Conservation (phyloP, 805 yeast species). For the Lipomyces yamadae region DNA sequence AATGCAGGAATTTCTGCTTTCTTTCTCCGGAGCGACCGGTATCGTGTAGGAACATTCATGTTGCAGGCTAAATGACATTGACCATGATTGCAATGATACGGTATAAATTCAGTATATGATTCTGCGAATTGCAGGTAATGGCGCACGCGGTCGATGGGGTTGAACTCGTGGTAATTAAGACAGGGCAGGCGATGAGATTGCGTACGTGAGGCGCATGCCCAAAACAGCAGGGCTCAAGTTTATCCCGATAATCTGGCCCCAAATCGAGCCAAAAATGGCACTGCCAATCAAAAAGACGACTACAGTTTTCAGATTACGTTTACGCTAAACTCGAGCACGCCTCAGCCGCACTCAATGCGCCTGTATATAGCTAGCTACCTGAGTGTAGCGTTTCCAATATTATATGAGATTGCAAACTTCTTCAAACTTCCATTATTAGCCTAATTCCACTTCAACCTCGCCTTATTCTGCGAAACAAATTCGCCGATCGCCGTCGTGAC, state of each 20-base stretch:
- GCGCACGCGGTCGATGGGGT: neutral
- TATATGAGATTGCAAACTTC: neutral
- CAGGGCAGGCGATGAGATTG: no score
- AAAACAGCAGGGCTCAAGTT: no score
- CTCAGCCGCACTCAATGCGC: no score
- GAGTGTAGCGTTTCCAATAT: neutral
- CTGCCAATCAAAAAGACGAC: no score
- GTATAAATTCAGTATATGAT: neutral
- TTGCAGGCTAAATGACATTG: neutral
- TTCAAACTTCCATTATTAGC: neutral
- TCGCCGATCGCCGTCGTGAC: slow-evolving; percentile 26
- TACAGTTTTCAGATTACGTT: no score
- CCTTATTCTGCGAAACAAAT: slow-evolving; percentile 4
- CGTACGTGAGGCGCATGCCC: no score
- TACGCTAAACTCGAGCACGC: neutral
- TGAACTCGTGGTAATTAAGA: no score
- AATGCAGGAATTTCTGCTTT: neutral
- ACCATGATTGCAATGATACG: neutral
- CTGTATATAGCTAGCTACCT: no score
- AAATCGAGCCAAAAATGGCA: no score
- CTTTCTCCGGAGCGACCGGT: slow-evolving; percentile 26
- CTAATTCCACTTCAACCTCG: slow-evolving; percentile 1
- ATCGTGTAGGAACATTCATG: slow-evolving; percentile 31
- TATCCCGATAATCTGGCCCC: no score
- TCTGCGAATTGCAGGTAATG: neutral